Evolutionary conservation across 176 grass and related monocot species (phyloP), one percentile per base, ranked within the genome.

Genomic region (Hordeum vulgare): DNA sequence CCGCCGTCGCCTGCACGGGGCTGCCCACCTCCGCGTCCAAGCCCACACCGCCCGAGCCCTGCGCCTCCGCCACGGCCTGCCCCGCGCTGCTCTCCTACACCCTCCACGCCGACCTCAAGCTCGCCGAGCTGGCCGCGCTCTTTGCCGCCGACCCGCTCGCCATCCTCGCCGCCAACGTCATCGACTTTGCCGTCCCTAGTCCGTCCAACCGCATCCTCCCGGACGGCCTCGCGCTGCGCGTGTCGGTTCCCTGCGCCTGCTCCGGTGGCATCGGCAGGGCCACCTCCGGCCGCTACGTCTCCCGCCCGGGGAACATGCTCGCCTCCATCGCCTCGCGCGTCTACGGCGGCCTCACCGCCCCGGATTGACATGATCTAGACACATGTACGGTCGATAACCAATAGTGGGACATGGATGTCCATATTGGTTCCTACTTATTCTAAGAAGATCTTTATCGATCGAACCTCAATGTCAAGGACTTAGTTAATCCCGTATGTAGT

Each of bases 31-130:
- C 69, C 0, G 1, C 66, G 83, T 80, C 86, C 57, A 97, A 89
- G 71, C 94, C 94, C 4, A 92, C 84, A n/a, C n/a, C n/a, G 14
- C 85, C 94, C 77, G 94, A 97, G 85, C 85, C 94, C 42, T 97
- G 94, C 88, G 67, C 90, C 39, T 87, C 84, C 39, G 78, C 92
- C 62, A 86, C 89, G 40, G 59, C 92, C 41, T 97, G 94, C 68
- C 90, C 88, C 0, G 86, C 94, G 9, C 88, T 94, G 18, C 92
- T 97, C 77, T 89, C 89, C 84, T 97, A 97, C 94, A 90, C 94
- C 3, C 90, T 97, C 63, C 89, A 87, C 90, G 83, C 90, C 59
- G 90, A 97, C 81, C 94, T 97, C 64, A 97, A 92, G 88, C 85
- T 97, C 39, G 75, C 88, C 45, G 92, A 97, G 78, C 83, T 97